phyloP scores from a whole-genome alignment of 2,329 filamentous ascomycete species.

The Talaromyces islandicus region DNA sequence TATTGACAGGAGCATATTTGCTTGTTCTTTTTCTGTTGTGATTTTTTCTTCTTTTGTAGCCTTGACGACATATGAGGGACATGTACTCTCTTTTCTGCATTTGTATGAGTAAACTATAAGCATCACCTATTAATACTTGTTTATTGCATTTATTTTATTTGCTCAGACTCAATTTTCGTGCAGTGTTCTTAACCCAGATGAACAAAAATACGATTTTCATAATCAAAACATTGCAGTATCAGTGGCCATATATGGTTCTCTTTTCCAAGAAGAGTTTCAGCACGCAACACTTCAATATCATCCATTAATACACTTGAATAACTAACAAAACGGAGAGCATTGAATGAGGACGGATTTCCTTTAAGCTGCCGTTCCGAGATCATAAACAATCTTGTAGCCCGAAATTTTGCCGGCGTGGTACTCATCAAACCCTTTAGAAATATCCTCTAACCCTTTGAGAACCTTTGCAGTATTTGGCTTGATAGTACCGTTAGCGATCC shows the following conservation, averaged over 20 bases:
- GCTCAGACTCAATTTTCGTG: background rate
- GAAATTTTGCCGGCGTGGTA: constrained; percentile 30
- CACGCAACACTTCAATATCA: no score
- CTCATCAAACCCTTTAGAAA: constrained; percentile 32
- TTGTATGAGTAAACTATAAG: background rate
- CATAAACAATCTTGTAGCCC: constrained; percentile 31
- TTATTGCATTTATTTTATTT: background rate
- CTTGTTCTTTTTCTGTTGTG: background rate
- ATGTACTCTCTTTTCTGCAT: background rate
- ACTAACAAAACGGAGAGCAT: no score
- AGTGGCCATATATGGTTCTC: background rate
- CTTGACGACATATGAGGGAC: background rate
- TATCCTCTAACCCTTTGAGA: constrained; percentile 28
- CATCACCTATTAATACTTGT: background rate
- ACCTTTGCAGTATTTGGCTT: constrained; percentile 26
- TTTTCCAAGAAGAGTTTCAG: background rate
- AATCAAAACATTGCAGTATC: background rate
- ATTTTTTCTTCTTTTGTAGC: background rate
- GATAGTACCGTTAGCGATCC: constrained; percentile 22
- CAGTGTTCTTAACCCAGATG: background rate
- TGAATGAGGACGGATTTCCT: background rate
- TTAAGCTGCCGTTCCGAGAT: background rate
- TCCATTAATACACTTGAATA: no score
- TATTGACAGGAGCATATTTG: background rate
- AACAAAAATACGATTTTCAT: background rate